Evolutionary conservation across 1,284 basidiomycete species (phyloP), one percentile per base, ranked within the genome.

Genomic region (Marasmius sp.): DNA sequence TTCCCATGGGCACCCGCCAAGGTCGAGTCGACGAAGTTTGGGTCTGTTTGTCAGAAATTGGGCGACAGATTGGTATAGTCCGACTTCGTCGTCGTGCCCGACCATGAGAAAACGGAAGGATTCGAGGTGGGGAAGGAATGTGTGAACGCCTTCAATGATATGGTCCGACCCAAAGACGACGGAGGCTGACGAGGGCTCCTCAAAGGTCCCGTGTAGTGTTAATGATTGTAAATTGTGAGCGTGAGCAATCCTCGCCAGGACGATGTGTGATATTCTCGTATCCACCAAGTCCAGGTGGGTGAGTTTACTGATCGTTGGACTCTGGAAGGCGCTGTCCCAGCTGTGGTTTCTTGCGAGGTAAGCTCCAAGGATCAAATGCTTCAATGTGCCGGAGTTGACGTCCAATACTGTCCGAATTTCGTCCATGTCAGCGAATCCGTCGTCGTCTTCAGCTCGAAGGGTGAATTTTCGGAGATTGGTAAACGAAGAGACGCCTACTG

Each of bases 271-370:
- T 47, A 89, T 85, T 8, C 83, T 79, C 12, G 86, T 87, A 68
- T 87, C 85, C 52, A 88, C 85, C 51, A 88, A 80, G 67, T 89
- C 85, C 60, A 88, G 81, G 61, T 86, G 85, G 0, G 85, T 87
- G 60, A 89, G 80, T 64, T 85, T 84, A 57, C 82, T 79, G 65
- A 89, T 86, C 0, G 86, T 84, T 8, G 79, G 76, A 1, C 82
- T 85, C 67, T 84, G 79, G 75, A 88, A 88, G 0, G 83, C 84
- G 53, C 75, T 77, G 73, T 89, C 86, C 86, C 85, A 88, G 0
- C 83, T 85, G 68, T 87, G 85, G 48, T 81, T 75, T 38, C 86
- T 80, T 57, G 80, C 79, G 18, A 88, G 81, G 68, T 86, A 86
- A n/a, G 86, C 86, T 33, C 85, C 85, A 43, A 89, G 81, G 53